phyloP scores from a whole-genome alignment of 345 rosid species.

The Chamaenerion angustifolium region DNA sequence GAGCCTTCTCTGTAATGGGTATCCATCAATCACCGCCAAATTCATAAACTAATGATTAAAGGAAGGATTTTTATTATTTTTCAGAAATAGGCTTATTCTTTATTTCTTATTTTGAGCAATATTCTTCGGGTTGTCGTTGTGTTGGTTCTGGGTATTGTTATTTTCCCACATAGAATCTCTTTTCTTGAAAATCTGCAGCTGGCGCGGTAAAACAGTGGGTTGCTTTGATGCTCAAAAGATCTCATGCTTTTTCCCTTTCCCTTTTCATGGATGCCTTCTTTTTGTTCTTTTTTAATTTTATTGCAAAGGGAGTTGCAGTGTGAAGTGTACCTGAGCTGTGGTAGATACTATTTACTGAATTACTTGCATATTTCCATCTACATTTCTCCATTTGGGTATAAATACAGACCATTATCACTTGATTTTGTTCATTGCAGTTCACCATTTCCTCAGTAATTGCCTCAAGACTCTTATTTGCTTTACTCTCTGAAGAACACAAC shows the following conservation, averaged over 20 bases:
- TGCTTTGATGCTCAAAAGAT: constrained; percentile 12
- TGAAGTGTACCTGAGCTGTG: constrained; percentile 8
- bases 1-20: constrained; percentile 33
- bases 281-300: constrained; percentile 2
- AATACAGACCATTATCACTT: constrained; percentile 5
- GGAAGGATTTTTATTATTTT: constrained; percentile 13
- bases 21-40: constrained; percentile 41
- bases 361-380: constrained; percentile 5
- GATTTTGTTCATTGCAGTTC: constrained; percentile 12
- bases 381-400: constrained; percentile 9
- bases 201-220: constrained; percentile 6
- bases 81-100: constrained; percentile 33
- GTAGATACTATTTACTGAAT: neutral
- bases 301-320: constrained; percentile 1
- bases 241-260: constrained; percentile 3
- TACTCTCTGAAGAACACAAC: neutral
- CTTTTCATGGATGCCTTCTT: constrained; percentile 8
- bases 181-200: constrained; percentile 11
- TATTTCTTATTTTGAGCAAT: constrained; percentile 38
- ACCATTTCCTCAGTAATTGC: constrained; percentile 3
- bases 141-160: constrained; percentile 9
- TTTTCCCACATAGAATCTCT: constrained; percentile 12
- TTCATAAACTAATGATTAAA: constrained; percentile 46
- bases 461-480: neutral
- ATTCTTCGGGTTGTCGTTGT: constrained; percentile 18